Base-by-base conservation (phyloP, 345 rosid species). In the Streptanthus diversifolius region DNA sequence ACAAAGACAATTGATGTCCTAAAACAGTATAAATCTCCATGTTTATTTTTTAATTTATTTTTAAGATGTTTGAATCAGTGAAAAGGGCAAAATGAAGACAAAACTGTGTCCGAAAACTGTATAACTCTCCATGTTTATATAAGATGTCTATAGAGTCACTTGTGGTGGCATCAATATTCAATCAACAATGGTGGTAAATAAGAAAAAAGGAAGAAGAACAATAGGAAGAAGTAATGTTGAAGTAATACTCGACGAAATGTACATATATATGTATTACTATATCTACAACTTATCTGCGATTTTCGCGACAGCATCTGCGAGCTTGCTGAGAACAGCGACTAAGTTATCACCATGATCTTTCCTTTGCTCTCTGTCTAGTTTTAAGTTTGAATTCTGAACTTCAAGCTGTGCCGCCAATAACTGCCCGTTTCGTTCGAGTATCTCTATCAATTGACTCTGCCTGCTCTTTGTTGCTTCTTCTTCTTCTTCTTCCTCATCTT, bases 201-300 rank as follows among this genome's bases (percentile, higher is more conserved):
- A 47, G 32, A 56, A n/a, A 73, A 15, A 5, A 18, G 14, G 7
- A 61, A 13, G 40, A 68, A 12, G 27, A 53, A 47, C n/a, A 27
- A 68, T 53, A 72, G n/a, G n/a, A n/a, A 63, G 36, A 52, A 44
- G 61, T 33, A 67, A 68, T 60, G 32, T 32, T 2, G 32, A 30
- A 55, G 32, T 39, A 40, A 66, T 64, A 51, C 51, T 40, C 72
- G 54, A 40, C 67, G 37, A 57, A 25, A 13, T 66, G 39, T 14
- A 57, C 63, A 25, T 37, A 70, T 58, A 33, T 45, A 66, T 51
- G 24, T 14, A 64, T 3, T 32, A 72, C 64, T 37, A 32, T 49
- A 22, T 55, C 86, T 88, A 89, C 81, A 91, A 80, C 85, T 90
- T 95, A 75, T 91, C 97, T 0, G 98, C 98, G 15, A 95, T 90